phyloP scores from a whole-genome alignment of 805 yeast genomes.

The Yarrowia alimentaria region DNA sequence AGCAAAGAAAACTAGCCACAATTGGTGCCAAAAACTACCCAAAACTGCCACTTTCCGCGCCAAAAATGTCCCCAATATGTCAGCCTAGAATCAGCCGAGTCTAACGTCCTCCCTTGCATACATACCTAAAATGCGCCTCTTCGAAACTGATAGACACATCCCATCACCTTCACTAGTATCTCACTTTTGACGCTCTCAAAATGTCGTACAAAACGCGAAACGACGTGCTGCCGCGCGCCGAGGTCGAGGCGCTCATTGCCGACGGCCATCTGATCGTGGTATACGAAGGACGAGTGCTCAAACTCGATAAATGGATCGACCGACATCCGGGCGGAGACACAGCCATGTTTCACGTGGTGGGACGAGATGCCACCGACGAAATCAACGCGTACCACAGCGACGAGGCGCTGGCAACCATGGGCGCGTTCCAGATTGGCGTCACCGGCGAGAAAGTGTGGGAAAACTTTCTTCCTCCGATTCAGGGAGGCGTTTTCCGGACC shows the following conservation, averaged over 20 bases:
- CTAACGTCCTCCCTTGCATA: too few relatives aligned
- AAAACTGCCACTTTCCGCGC: too few relatives aligned
- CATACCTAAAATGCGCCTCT: too few relatives aligned
- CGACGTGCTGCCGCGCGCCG: constrained; percentile 42
- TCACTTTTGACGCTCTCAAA: neutral
- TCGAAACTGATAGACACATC: too few relatives aligned
- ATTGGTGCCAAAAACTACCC: too few relatives aligned
- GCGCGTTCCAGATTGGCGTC: constrained; percentile 61
- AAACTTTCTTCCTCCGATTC: constrained; percentile 82
- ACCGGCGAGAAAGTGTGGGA: constrained; percentile 62
- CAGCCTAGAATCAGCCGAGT: too few relatives aligned
- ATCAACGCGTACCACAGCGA: constrained; percentile 78
- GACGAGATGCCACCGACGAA: constrained; percentile 88
- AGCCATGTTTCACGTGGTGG: constrained; percentile 79
- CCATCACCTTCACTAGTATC: too few relatives aligned
- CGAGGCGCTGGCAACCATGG: constrained; percentile 53
- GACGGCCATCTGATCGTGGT: constrained; percentile 70
- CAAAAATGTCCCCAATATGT: too few relatives aligned
- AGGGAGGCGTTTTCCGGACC: constrained; percentile 60
- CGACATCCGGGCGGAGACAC: constrained; percentile 88
- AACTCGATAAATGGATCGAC: constrained; percentile 66
- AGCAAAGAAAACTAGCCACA: too few relatives aligned
- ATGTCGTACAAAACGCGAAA: constrained; percentile 22
- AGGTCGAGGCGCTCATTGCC: constrained; percentile 60
- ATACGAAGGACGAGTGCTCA: constrained; percentile 57